Evolutionary conservation across 495 filamentous ascomycete genomes (phyloP).

Genomic region (Pseudoneurospora amorphoporcata): DNA sequence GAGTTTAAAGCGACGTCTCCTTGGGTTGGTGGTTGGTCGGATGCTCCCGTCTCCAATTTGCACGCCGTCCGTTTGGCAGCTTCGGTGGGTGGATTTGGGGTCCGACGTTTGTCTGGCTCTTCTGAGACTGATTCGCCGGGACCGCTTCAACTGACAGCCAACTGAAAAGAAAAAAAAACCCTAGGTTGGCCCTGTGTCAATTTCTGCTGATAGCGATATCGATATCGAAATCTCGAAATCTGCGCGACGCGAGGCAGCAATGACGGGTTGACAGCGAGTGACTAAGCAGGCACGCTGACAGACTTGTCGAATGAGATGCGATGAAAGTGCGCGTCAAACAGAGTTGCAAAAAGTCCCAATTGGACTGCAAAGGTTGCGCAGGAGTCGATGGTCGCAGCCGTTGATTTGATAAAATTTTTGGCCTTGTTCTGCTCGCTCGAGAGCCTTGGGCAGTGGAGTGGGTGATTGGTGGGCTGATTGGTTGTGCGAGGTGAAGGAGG

Average conservation of each 20-base stretch:
- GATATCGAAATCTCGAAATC: neutral
- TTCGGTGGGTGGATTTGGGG: neutral
- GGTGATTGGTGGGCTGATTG: conserved; percentile 30
- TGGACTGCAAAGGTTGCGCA: conserved; percentile 20
- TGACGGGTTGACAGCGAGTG: neutral
- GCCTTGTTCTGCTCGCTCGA: conserved; percentile 16
- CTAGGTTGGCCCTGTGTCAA: neutral
- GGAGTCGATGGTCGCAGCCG: conserved; percentile 13
- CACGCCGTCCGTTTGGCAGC: neutral
- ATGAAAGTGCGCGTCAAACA: neutral
- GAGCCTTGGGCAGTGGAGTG: conserved; percentile 20
- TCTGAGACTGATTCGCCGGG: neutral
- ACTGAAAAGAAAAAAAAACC: neutral
- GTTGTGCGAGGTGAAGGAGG: conserved; percentile 31
- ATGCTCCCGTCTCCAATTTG: neutral
- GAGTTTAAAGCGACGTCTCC: neutral
- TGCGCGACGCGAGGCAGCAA: neutral
- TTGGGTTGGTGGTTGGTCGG: neutral
- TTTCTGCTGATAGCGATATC: neutral
- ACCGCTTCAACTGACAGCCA: neutral
- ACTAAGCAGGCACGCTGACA: conserved; percentile 1
- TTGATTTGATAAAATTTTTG: conserved; percentile 29
- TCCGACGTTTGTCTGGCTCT: neutral
- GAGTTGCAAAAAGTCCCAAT: conserved; percentile 13
- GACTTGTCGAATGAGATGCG: neutral